Conservation (phyloP, 1,284 basidiomycete species). For the Hemileia vastatrix region DNA sequence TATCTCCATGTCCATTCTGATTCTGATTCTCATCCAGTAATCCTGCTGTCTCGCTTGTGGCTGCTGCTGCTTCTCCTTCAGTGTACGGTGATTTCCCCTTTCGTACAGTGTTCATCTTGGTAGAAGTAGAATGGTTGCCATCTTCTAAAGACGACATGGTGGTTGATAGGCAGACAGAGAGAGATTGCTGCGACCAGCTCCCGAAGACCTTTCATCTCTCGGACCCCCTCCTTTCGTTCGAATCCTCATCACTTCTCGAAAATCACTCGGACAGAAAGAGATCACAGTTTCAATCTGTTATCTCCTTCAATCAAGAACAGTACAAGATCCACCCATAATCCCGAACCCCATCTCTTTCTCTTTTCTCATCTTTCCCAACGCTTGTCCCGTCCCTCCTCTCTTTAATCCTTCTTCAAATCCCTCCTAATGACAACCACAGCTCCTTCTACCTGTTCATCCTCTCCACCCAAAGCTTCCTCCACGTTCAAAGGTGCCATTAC, state of each 20-base stretch:
- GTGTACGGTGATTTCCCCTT: background rate
- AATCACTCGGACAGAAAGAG: no score
- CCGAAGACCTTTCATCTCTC: no score
- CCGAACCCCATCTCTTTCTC: background rate
- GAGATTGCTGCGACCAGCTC: background rate
- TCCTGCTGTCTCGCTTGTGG: no score
- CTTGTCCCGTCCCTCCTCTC: background rate
- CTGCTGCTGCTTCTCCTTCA: background rate
- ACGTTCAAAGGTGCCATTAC: slow-evolving; percentile 27
- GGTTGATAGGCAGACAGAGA: background rate
- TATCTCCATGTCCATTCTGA: background rate
- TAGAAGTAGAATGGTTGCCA: slow-evolving; percentile 1
- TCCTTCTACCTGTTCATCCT: slow-evolving; percentile 36
- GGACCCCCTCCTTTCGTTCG: no score
- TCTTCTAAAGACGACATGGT: background rate
- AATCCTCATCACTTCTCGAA: no score
- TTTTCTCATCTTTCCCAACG: background rate
- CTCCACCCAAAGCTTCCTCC: slow-evolving; percentile 38
- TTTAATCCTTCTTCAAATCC: slow-evolving; percentile 42
- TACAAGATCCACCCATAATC: no score
- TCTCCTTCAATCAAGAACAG: no score
- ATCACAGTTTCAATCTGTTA: no score
- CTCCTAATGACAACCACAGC: slow-evolving; percentile 39
- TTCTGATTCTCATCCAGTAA: background rate
- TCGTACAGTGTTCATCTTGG: background rate